Evolutionary conservation across 164 flowering plant genomes (phyloP).

Genomic region (Piper betle): DNA sequence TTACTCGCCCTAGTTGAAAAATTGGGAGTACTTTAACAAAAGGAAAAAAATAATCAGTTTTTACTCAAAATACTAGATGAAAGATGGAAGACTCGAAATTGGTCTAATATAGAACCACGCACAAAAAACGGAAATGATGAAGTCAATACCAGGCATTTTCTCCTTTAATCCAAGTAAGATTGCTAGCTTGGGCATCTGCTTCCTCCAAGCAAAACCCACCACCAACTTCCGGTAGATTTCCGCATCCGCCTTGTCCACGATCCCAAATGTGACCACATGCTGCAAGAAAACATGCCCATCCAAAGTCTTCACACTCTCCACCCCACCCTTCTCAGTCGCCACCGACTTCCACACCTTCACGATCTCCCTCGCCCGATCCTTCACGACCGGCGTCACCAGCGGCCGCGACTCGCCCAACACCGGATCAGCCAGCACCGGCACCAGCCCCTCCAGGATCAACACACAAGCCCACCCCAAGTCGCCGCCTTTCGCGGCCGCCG

Average conservation of each 20-base stretch:
- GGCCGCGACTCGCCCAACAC: constrained; percentile 65
- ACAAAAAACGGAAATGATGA: neutral
- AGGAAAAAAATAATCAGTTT: too few relatives aligned
- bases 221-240: constrained; percentile 71
- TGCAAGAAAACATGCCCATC: constrained; percentile 93
- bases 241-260: constrained; percentile 64
- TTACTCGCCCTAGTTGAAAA: too few relatives aligned
- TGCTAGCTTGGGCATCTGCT: constrained; percentile 98
- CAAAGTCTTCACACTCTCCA: constrained; percentile 89
- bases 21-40: too few relatives aligned
- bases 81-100: neutral
- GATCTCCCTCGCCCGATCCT: constrained; percentile 53
- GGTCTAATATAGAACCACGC: neutral
- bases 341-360: constrained; percentile 84
- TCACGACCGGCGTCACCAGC: constrained; percentile 73
- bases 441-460: constrained; percentile 61
- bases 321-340: constrained; percentile 81
- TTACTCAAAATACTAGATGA: neutral
- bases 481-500: constrained; percentile 25
- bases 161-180: constrained; percentile 76
- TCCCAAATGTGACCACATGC: constrained; percentile 83
- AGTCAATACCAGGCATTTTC: constrained; percentile 63
- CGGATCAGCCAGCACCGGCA: constrained; percentile 81
- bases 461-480: constrained; percentile 99
- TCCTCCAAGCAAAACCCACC: constrained; percentile 90